A percentile compares a stretch with the other conserved stretches of the same genome.
phyloP scores from a whole-genome alignment of 257 asterid genomes.

The Jacaranda mimosifolia region DNA sequence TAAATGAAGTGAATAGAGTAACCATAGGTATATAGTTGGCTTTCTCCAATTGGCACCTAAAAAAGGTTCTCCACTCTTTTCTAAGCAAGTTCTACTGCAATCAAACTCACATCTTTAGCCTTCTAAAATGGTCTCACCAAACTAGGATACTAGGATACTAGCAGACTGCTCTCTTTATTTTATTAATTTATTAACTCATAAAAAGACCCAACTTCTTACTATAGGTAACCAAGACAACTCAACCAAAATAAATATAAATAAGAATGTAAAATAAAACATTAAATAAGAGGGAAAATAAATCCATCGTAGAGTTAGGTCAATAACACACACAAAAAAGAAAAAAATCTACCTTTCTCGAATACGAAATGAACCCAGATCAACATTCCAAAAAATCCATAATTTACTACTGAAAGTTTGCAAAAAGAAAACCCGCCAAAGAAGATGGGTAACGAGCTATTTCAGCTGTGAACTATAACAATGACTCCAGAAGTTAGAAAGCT shows the following conservation, averaged over 20 bases:
- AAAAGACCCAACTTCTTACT: neutral
- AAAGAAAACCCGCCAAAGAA: neutral
- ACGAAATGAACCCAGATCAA: neutral
- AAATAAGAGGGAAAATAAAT: neutral
- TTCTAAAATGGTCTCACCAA: neutral
- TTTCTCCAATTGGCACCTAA: conserved; percentile 2
- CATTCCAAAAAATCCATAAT: conserved; percentile 5
- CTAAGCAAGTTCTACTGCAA: conserved; percentile 9
- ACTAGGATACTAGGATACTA: neutral
- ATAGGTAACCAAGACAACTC: neutral
- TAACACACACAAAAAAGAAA: neutral
- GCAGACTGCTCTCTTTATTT: neutral
- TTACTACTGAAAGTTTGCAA: neutral
- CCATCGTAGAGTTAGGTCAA: neutral
- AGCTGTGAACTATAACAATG: neutral
- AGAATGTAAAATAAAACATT: neutral
- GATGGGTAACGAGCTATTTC: neutral
- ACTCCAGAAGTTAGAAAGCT: neutral
- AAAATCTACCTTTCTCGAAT: neutral
- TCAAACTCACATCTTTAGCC: conserved; percentile 23
- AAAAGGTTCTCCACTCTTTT: neutral
- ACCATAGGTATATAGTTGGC: neutral
- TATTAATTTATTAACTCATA: neutral
- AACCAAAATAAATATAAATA: neutral
- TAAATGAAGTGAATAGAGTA: neutral